Conservation (phyloP, 345 rosid species). For the Eucalyptus paniculata region DNA sequence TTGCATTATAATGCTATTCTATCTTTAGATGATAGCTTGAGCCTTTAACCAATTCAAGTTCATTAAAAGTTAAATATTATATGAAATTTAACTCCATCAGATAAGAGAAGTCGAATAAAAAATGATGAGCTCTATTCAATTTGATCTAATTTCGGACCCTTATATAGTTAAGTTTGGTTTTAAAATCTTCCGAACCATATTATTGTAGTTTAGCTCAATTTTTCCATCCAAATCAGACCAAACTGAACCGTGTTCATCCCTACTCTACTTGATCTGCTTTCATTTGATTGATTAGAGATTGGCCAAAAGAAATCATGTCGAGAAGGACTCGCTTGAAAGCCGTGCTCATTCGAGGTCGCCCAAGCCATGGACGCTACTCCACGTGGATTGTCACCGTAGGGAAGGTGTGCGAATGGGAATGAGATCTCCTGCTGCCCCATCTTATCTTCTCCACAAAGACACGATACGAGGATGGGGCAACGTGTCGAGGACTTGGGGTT, state of each 20-base stretch:
- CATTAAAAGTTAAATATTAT: background rate
- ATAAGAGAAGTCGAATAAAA: background rate
- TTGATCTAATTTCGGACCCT: background rate
- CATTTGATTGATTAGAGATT: background rate
- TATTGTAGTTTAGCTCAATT: background rate
- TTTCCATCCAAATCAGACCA: background rate
- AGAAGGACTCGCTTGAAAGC: background rate
- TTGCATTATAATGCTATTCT: background rate
- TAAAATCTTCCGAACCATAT: background rate
- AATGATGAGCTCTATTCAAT: background rate
- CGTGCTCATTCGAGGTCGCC: background rate
- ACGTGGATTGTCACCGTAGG: background rate
- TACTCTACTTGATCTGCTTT: background rate
- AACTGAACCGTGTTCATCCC: background rate
- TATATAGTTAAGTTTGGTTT: background rate
- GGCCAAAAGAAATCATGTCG: background rate
- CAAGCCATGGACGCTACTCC: background rate
- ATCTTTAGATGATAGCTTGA: background rate
- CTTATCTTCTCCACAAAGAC: background rate
- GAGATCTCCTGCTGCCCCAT: background rate
- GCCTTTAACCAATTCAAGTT: background rate
- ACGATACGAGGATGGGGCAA: background rate
- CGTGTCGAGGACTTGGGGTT: background rate
- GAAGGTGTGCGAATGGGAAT: background rate
- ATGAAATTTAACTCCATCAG: background rate